Evolutionary conservation across 2,329 filamentous ascomycete species (phyloP), one percentile per base, ranked within the genome.

Genomic region (Lachnum nothofagi): DNA sequence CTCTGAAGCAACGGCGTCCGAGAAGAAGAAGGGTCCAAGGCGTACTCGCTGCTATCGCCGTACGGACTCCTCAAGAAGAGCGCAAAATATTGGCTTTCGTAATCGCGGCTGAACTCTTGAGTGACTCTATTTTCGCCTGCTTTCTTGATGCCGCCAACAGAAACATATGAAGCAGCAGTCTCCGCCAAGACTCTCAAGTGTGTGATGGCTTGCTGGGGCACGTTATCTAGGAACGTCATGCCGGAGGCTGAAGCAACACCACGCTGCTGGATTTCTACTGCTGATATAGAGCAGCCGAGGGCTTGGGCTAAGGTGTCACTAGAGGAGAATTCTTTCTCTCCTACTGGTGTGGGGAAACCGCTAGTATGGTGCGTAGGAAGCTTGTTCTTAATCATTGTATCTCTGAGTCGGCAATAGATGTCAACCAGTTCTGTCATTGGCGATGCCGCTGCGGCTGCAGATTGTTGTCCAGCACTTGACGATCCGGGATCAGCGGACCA

Each of bases 231-330:
- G 39, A 97, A 71, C 4, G 86, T 91, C 66, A 82, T 76, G 46
- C 87, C 85, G 40, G 80, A 78, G 55, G 86, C 80, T 19, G 83
- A 82, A 59, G 88, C 86, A 3, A 89, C 75, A 5, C 93, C 93
- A 59, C 93, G 85, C 65, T 96, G 90, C 55, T 91, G 85, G 56
- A 97, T 95, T 69, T 98, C 93, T 3, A 88, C 83, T 0, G 90
- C 83, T 7, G 90, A 85, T 50, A 98, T 90, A 0, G 91, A 91
- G 64, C 83, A 89, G 2, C 88, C 91, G 12, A 96, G 81, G 1
- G 82, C 74, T 49, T 76, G 75, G 12, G 82, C 78, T 9, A 90
- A 67, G 1, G 77, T 76, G 59, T 86, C 82, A 49, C 77, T 78
- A 19, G 67, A 69, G 47, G 68, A 70, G 4, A 84, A 65, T 48